phyloP scores from a whole-genome alignment of 257 asterid species.

The Solanum appendiculatum region DNA sequence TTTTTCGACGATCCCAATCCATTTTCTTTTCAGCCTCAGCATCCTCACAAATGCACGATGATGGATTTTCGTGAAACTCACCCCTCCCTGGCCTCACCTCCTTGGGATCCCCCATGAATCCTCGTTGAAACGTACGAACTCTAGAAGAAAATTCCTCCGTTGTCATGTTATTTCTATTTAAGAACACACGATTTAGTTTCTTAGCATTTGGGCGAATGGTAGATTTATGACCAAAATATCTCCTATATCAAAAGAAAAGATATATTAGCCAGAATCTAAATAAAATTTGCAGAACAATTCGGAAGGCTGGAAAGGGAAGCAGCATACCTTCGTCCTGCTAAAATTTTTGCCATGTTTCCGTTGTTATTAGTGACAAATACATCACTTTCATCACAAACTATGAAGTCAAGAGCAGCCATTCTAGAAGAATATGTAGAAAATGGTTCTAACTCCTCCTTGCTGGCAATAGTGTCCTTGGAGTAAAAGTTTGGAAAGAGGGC shows the following conservation, averaged over 20 bases:
- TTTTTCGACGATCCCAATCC: slow-evolving; percentile 16
- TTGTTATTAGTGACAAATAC: slow-evolving; percentile 95
- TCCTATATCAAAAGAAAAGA: slow-evolving; percentile 40
- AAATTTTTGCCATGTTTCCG: slow-evolving; percentile 96
- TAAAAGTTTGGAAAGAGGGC: slow-evolving; percentile 88
- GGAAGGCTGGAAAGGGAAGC: not conserved
- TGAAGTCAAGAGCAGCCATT: slow-evolving; percentile 92
- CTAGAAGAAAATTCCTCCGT: slow-evolving; percentile 61
- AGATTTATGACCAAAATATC: slow-evolving; percentile 96
- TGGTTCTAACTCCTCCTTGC: slow-evolving; percentile 56
- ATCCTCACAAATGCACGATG: slow-evolving; percentile 83
- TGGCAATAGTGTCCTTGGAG: slow-evolving; percentile 76
- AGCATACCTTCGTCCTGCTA: slow-evolving; percentile 88
- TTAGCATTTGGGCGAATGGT: slow-evolving; percentile 96
- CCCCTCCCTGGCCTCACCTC: slow-evolving; percentile 95
- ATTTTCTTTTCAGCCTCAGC: slow-evolving; percentile 36
- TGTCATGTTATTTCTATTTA: slow-evolving; percentile 57
- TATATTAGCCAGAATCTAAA: not conserved
- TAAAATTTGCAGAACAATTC: not conserved
- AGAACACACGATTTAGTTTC: slow-evolving; percentile 55
- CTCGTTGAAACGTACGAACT: slow-evolving; percentile 51
- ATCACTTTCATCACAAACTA: slow-evolving; percentile 91
- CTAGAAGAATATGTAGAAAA: slow-evolving; percentile 87
- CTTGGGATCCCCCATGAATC: slow-evolving; percentile 94
- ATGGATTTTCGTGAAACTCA: slow-evolving; percentile 84